Evolutionary conservation across 164 flowering plant species (phyloP).

Genomic region (Amborella trichopoda): DNA sequence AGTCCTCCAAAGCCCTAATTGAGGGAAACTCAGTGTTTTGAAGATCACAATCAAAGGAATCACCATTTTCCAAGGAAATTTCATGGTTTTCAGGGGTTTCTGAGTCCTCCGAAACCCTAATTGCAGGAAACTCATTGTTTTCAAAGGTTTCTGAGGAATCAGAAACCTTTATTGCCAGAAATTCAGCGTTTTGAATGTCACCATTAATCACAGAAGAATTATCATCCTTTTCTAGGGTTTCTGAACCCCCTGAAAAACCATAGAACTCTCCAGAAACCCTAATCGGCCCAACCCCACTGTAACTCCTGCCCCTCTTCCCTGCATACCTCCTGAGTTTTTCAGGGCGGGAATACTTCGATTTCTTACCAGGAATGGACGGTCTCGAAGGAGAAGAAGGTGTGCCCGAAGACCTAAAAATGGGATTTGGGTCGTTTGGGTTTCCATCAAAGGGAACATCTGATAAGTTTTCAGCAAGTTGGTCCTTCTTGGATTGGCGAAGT

Average conservation of each 20-base stretch:
- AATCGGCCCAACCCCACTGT: too few species aligned
- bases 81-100: too few species aligned
- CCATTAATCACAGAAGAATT: too few species aligned
- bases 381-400: slow-evolving; percentile 66
- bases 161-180: too few species aligned
- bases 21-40: not conserved
- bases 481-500: slow-evolving; percentile 50
- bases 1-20: not conserved
- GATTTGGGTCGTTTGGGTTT: not conserved
- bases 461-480: slow-evolving; percentile 34
- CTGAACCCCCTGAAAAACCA: not conserved
- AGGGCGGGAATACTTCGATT: slow-evolving; percentile 73
- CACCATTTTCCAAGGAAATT: too few species aligned
- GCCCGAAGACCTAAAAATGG: slow-evolving; percentile 47
- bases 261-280: not conserved
- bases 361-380: slow-evolving; percentile 64
- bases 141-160: too few species aligned
- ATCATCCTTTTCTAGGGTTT: not conserved
- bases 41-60: too few species aligned
- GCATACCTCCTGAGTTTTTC: too few species aligned
- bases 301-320: too few species aligned
- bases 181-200: too few species aligned
- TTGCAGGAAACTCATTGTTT: too few species aligned
- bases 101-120: too few species aligned
- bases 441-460: slow-evolving; percentile 9